These are phyloP conservation scores for Candida nitratophila DNA, from an alignment of 805 yeast species.

Conservation along the genomic window DNA sequence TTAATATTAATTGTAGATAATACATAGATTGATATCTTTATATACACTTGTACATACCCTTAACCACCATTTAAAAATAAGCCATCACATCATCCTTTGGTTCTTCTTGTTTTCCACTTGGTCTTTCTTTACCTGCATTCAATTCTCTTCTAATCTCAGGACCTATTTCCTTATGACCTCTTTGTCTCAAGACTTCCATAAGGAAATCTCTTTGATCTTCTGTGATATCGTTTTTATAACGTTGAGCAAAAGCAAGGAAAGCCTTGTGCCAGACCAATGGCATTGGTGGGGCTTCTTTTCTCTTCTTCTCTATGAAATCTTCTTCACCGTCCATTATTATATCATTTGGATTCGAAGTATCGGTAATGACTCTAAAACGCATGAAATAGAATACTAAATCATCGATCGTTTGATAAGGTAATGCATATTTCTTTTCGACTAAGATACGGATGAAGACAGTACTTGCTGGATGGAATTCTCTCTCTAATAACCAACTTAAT, in stretches of 20 bases:
- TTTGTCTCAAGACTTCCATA: conserved; percentile 82
- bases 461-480: conserved; percentile 82
- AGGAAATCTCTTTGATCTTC: conserved; percentile 96
- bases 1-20: too few relatives aligned
- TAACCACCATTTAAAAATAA: conserved; percentile 12
- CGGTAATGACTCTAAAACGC: conserved; percentile 68
- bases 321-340: conserved; percentile 25
- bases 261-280: conserved; percentile 99
- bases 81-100: conserved; percentile 25
- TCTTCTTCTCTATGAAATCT: conserved; percentile 25
- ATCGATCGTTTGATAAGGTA: conserved; percentile 94
- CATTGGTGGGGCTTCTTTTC: conserved; percentile 45
- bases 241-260: conserved; percentile 86
- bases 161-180: conserved; percentile 82
- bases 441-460: conserved; percentile 86
- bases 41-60: too few relatives aligned
- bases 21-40: neutral
- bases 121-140: conserved; percentile 73
- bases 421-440: conserved; percentile 90
- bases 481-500: conserved; percentile 70
- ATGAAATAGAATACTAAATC: conserved; percentile 90
- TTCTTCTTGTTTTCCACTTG: conserved; percentile 6
- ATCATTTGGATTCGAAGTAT: conserved; percentile 27
- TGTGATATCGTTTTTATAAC: conserved; percentile 96
- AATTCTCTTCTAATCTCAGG: conserved; percentile 94